Evolutionary conservation across 2,329 filamentous ascomycete genomes (phyloP), one percentile per base, ranked within the genome.

Genomic region (Fusarium sp.): DNA sequence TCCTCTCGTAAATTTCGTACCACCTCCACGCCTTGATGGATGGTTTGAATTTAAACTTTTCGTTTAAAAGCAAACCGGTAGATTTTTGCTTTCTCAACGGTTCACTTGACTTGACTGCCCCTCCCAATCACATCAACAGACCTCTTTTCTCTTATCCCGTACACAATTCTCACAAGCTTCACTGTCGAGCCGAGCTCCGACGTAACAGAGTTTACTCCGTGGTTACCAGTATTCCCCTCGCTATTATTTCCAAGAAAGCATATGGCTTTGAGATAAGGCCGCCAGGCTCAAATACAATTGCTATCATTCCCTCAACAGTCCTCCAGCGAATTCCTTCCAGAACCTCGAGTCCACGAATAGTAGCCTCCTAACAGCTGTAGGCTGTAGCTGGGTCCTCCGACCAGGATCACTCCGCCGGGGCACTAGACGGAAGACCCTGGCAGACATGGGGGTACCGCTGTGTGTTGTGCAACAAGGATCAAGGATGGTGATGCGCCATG

Each of bases 401-500:
- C 60, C 30, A 63, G 68, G 65, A 62, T 68, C 56, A 39, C 45
- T 37, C 48, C 55, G 46, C 56, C 56, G 50, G 60, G 56, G 64
- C 48, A 57, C 47, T 59, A 66, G 49, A 67, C 54, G 58, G 51
- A 59, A 56, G 46, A 62, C 56, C 70, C 60, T 62, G 62, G 65
- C 71, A 62, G 67, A 65, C 70, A 68, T 62, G 70, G 70, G 65
- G 55, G 46, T 30, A 53, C 56, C 62, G 15, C 43, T 48, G 54
- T 65, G 65, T 49, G 57, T 54, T 58, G 52, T 68, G 56, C 45
- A 30, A 43, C 48, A 51, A 51, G 62, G 53, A 51, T 35, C 51
- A 47, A 32, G 25, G 41, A 23, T 57, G 20, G 37, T 22, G 30
- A 33, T 59, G 20, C 39, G 32, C 23, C 35, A 22, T 43, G 23